Evolutionary conservation across 805 yeast species (phyloP), one percentile per base, ranked within the genome.

Genomic region (Ogataea ganodermae): DNA sequence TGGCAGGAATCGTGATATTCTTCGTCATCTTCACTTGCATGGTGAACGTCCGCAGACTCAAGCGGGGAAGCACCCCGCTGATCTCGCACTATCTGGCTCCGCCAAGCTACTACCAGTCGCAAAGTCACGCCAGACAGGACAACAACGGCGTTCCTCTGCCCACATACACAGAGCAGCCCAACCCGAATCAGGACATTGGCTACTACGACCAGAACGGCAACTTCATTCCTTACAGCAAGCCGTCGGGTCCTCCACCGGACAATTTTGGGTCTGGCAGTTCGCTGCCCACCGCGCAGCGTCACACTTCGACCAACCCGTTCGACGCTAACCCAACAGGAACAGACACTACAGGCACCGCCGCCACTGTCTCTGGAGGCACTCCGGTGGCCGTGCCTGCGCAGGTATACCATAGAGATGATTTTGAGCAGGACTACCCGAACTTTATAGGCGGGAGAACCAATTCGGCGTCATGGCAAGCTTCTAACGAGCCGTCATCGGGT

Each of bases 181-280:
- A 82, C 52, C 88, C 83, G 23, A 73, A 78, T 39, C 69, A 66
- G 41, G 96, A 90, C 61, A 79, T 86, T 62, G 96, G 95, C 0
- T 84, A 78, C 62, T 88, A 86, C 57, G 94, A 87, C 62, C 69
- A 68, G 28, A 63, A 73, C 27, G 96, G 89, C 30, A 71, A 62
- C 45, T 77, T 76, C 54, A 56, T 67, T 31, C 75, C 65, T 3
- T 54, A 55, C 38, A 27, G 40, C 26, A 53, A 67, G 27, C 67
- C 68, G n/a, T 48, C 37, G 10, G 32, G 32, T 9, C 45, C 37
- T 26, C 27, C 14, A 13, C 18, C 16, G 8, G 35, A 22, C 30
- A 22, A 21, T 14, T 16, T 16, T 16, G n/a, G 21, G 13, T 24
- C 35, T 16, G 30, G 33, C 5, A 33, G 28, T 13, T 23, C 39